Conservation (phyloP, 768 basidiomycete genomes). For the Boletus edulis region DNA sequence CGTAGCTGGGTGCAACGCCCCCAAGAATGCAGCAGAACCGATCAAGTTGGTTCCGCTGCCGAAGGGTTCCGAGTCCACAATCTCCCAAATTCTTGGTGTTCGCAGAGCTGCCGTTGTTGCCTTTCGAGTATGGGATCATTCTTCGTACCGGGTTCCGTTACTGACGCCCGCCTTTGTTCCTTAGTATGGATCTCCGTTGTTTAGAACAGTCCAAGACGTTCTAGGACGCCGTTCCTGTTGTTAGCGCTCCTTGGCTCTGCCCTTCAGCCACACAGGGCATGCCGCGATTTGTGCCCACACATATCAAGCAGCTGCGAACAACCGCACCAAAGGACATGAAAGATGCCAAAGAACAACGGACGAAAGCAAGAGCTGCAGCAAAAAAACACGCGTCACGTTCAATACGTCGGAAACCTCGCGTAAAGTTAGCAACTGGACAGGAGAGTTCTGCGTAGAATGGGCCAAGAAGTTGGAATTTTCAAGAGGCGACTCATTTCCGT, state of each 20-base stretch:
- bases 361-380: constrained; percentile 46
- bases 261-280: constrained; percentile 14
- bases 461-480: background rate
- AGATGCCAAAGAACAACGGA: constrained; percentile 57
- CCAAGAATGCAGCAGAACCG: constrained; percentile 22
- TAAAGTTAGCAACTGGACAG: constrained; percentile 16
- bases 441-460: constrained; percentile 1
- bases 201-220: constrained; percentile 35
- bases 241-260: constrained; percentile 67
- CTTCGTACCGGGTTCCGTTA: background rate
- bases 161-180: constrained; percentile 1
- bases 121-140: constrained; percentile 52
- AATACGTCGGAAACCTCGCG: constrained; percentile 17
- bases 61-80: constrained; percentile 56
- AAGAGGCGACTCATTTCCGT: too few relatives aligned
- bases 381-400: constrained; percentile 30
- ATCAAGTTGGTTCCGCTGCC: constrained; percentile 66
- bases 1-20: constrained; percentile 72
- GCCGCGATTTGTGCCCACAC: constrained; percentile 56
- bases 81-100: constrained; percentile 65
- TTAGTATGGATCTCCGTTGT: constrained; percentile 42
- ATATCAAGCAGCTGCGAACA: constrained; percentile 79
- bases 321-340: constrained; percentile 80
- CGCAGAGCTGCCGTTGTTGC: constrained; percentile 65
- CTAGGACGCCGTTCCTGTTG: constrained; percentile 50